A percentile compares a stretch with the other conserved stretches of the same genome.
Evolutionary conservation across 805 yeast genomes (phyloP).

Genomic region (Ogataea pignaliae): DNA sequence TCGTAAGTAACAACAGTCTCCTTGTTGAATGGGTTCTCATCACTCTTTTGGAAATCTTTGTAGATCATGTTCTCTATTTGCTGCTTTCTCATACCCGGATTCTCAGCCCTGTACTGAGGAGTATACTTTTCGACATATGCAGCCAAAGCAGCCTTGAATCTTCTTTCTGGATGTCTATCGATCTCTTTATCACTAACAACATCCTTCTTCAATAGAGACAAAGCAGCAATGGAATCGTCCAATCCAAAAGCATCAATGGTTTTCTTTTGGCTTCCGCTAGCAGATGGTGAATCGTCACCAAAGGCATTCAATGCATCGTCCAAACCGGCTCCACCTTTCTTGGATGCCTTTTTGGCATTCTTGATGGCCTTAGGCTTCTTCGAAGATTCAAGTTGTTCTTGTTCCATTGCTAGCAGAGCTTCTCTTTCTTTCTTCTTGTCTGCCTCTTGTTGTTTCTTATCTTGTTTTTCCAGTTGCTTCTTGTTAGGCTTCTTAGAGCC

Average conservation of each 20-base stretch:
- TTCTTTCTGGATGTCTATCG: conserved; percentile 85
- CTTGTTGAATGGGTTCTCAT: conserved; percentile 83
- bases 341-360: conserved; percentile 40
- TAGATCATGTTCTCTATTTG: conserved; percentile 69
- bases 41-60: conserved; percentile 78
- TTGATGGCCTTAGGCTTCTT: conserved; percentile 35
- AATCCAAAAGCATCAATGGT: conserved; percentile 69
- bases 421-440: conserved; percentile 82
- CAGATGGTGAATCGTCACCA: conserved; percentile 33
- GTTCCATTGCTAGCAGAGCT: conserved; percentile 54
- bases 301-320: conserved; percentile 59
- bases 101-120: conserved; percentile 69
- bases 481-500: conserved; percentile 67
- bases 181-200: conserved; percentile 58
- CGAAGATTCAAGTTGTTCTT: conserved; percentile 47
- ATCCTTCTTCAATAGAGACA: conserved; percentile 56
- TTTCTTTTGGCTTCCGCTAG: not conserved
- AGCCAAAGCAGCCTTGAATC: conserved; percentile 75
- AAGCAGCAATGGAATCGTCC: conserved; percentile 75
- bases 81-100: conserved; percentile 75
- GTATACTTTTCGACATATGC: conserved; percentile 68
- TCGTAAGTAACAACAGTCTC: conserved; percentile 59
- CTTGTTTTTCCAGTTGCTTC: conserved; percentile 65
- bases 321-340: conserved; percentile 42
- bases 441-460: conserved; percentile 71